Conservation (phyloP, 2,329 filamentous ascomycete genomes). For the Aureobasidium sp. region DNA sequence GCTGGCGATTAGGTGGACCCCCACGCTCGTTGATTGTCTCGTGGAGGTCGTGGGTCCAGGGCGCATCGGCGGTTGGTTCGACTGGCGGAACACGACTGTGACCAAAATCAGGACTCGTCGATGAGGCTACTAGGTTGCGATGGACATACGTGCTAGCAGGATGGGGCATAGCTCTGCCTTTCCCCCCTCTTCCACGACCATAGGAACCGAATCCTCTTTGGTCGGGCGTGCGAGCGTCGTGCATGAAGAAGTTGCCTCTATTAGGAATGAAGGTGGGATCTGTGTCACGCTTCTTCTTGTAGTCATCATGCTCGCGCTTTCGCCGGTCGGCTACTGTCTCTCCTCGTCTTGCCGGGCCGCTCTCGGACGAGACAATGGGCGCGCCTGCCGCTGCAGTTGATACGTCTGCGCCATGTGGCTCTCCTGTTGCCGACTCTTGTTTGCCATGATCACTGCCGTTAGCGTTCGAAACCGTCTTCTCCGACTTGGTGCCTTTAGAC, state of each 20-base stretch:
- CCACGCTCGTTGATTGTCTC: constrained; percentile 46
- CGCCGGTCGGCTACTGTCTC: constrained; percentile 62
- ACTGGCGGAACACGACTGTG: constrained; percentile 22
- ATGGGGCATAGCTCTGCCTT: constrained; percentile 42
- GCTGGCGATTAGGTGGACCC: not conserved
- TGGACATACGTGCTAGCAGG: not conserved
- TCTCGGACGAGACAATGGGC: constrained; percentile 6
- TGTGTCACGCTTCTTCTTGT: constrained; percentile 77
- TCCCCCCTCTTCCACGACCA: constrained; percentile 53
- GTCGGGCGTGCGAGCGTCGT: constrained; percentile 74
- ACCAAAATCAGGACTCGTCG: not conserved
- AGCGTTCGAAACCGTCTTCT: not conserved
- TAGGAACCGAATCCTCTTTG: constrained; percentile 72
- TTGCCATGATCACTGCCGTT: not conserved
- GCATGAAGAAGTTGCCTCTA: constrained; percentile 92
- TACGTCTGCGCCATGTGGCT: not conserved
- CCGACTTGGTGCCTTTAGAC: not conserved
- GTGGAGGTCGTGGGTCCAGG: constrained; percentile 94
- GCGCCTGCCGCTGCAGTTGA: not conserved
- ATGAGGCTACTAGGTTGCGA: not conserved
- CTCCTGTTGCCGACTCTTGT: not conserved
- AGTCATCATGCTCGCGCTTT: constrained; percentile 83
- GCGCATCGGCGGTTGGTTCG: constrained; percentile 62
- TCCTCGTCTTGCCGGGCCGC: constrained; percentile 25
- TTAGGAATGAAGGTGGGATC: constrained; percentile 93